These are phyloP conservation scores for Przewalskia tangutica DNA, from an alignment of 257 asterid species.

Conservation along the genomic window DNA sequence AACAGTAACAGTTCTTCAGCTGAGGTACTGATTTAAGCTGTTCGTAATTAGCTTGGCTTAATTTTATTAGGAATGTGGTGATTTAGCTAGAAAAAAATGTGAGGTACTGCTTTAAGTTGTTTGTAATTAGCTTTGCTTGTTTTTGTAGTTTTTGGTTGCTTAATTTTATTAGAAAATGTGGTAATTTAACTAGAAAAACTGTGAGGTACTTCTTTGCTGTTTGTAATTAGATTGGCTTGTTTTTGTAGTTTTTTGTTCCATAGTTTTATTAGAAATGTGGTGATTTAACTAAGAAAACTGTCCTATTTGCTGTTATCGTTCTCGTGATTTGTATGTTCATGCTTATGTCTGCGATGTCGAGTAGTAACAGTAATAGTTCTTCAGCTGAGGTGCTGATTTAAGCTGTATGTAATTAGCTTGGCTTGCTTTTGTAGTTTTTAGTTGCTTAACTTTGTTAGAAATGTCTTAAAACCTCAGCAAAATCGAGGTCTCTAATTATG, in stretches of 20 bases:
- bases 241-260: not conserved
- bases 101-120: slow-evolving; percentile 34
- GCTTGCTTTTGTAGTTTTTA: not conserved
- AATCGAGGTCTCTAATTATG: not conserved
- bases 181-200: too few species aligned
- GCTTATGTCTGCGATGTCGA: slow-evolving; percentile 42
- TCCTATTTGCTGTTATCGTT: slow-evolving; percentile 13
- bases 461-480: not conserved
- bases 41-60: not conserved
- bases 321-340: slow-evolving; percentile 59
- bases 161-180: too few species aligned
- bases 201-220: slow-evolving; percentile 34
- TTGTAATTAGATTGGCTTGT: not conserved
- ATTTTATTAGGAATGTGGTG: not conserved
- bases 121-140: not conserved
- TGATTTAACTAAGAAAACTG: not conserved
- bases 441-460: not conserved
- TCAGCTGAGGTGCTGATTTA: slow-evolving; percentile 43
- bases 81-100: not conserved
- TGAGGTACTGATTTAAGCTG: slow-evolving; percentile 33
- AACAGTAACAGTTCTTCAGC: slow-evolving; percentile 25
- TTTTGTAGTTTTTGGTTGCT: not conserved
- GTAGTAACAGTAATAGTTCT: slow-evolving; percentile 21
- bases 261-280: not conserved
- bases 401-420: not conserved